Base-by-base conservation (phyloP, 2,329 filamentous ascomycete species). In the Colletotrichum ledebouriae region DNA sequence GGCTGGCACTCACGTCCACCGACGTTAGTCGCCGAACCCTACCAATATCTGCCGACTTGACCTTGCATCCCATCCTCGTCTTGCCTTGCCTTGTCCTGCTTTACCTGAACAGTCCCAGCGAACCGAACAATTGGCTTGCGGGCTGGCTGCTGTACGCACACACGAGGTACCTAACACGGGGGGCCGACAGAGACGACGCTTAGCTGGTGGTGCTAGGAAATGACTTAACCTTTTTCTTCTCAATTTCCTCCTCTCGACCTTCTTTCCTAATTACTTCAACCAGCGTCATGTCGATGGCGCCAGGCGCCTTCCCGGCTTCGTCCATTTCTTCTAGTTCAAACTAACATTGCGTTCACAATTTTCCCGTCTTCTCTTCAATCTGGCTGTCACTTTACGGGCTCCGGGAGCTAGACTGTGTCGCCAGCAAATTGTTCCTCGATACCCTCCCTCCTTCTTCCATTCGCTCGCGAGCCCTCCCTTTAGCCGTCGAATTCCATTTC, bases 281-380 rank as follows among this genome's bases (percentile, higher is more conserved):
- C 53, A 55, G 60, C 60, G 47, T 65, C 60, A 68, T 68, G 65
- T 64, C 58, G 57, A 49, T 17, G 65, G 60, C 60, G 60, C 53
- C 59, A 59, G 53, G 39, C 56, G 65, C 53, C 53, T 47, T 33
- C 46, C 12, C 22, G 53, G 60, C 53, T 47, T 52, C 41, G 5
- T 52, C 29, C 37, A 57, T 59, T 22, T 55, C 39, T 29, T 47
- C 17, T 34, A 44, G 34, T 33, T 46, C 29, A 52, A 37, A 17
- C 39, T 65, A 53, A 34, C 33, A 9, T 3, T 39, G 20, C 17
- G 33, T 25, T 58, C 11, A 46, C 20, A 49, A 42, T 29, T 41
- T 13, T 6, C 39, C 17, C 37, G n/a, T 25, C 17, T 46, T 15
- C 39, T 33, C 44, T 22, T 15, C 33, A 25, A 41, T 13, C 22